Conservation (phyloP, 129 eudicot genomes). For the Pittosporum tobira region DNA sequence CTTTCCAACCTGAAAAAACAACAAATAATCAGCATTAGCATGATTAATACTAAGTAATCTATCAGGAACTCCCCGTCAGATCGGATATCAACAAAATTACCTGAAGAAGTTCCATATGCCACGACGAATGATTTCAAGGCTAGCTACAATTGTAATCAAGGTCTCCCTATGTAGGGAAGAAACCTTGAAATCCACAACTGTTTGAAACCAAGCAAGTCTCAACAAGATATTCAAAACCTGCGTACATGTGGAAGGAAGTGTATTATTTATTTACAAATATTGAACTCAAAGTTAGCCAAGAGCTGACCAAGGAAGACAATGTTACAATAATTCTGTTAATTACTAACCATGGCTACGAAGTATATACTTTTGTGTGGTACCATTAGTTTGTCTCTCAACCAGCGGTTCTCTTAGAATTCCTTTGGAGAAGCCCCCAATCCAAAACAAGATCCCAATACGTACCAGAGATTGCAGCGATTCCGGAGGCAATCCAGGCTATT, state of each 20-base stretch:
- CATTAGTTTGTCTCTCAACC: slow-evolving; percentile 15
- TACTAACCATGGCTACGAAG: slow-evolving; percentile 15
- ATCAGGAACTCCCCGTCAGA: no score
- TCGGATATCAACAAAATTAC: not conserved
- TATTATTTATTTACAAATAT: not conserved
- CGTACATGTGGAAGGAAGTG: not conserved
- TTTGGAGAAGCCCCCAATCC: slow-evolving; percentile 20
- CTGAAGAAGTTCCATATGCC: slow-evolving; percentile 21
- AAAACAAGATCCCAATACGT: slow-evolving; percentile 15
- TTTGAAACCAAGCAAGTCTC: slow-evolving; percentile 18
- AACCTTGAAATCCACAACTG: slow-evolving; percentile 4
- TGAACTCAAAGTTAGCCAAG: no score
- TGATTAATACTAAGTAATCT: no score
- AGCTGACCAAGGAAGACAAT: no score
- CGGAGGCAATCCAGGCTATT: slow-evolving; percentile 4
- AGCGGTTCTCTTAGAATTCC: slow-evolving; percentile 12
- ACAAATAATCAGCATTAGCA: no score
- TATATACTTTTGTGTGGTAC: slow-evolving; percentile 12
- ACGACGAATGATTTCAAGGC: slow-evolving; percentile 17
- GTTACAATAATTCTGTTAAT: no score
- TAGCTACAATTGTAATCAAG: slow-evolving; percentile 9
- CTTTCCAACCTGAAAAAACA: no score
- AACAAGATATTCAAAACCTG: slow-evolving; percentile 11
- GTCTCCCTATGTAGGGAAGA: slow-evolving; percentile 7
- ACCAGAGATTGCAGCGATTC: not conserved